phyloP scores from a whole-genome alignment of 1,284 basidiomycete genomes.

The Apiotrichum sp. region DNA sequence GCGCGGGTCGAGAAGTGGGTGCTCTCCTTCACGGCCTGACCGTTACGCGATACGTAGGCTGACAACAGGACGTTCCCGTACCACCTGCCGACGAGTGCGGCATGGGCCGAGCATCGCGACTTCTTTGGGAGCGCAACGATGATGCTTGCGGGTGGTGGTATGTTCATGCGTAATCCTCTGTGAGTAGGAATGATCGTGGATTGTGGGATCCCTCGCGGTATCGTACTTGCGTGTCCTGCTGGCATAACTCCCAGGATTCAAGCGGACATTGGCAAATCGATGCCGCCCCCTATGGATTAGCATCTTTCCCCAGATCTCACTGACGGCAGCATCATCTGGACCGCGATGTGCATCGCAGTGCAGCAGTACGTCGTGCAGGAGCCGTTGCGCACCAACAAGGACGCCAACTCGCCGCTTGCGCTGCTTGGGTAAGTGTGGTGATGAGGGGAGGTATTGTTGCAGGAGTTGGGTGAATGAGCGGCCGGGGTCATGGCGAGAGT shows the following conservation, averaged over 20 bases:
- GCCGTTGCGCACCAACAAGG: slow-evolving; percentile 30
- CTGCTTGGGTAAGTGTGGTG: slow-evolving; percentile 31
- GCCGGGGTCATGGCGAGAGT: no score
- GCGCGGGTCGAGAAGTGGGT: slow-evolving; percentile 38
- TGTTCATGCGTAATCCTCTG: slow-evolving; percentile 45
- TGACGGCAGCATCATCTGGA: slow-evolving; percentile 35
- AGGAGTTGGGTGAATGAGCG: no score
- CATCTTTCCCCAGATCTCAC: no score
- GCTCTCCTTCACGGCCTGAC: no score
- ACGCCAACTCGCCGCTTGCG: slow-evolving; percentile 32
- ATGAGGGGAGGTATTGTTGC: no score
- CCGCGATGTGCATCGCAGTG: slow-evolving; percentile 29
- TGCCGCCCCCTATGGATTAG: no score
- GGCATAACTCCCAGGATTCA: no score
- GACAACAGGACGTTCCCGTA: slow-evolving; percentile 34
- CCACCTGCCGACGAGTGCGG: slow-evolving; percentile 36
- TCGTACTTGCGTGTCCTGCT: no score
- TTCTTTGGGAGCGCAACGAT: slow-evolving; percentile 31
- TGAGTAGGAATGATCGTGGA: slow-evolving; percentile 17
- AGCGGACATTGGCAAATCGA: no score
- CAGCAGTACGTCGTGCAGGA: slow-evolving; percentile 33
- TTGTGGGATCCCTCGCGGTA: no score
- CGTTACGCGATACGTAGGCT: not conserved
- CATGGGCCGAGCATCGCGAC: slow-evolving; percentile 40
- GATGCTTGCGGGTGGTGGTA: slow-evolving; percentile 43